Conservation (phyloP, 768 basidiomycete species). For the Ramaria sp. region DNA sequence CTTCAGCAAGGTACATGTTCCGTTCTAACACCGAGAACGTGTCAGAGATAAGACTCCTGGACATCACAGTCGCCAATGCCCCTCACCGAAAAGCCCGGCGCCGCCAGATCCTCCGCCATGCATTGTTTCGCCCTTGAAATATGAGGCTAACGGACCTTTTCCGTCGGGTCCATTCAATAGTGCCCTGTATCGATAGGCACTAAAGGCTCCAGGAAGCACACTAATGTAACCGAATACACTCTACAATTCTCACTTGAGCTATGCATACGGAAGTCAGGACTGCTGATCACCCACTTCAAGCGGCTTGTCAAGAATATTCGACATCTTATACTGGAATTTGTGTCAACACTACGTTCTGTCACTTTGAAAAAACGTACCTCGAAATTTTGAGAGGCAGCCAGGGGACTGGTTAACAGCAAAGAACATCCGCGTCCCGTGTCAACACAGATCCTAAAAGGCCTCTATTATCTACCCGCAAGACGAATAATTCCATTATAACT, state of each 20-base stretch:
- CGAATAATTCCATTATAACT: constrained; percentile 12
- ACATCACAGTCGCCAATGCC: neutral
- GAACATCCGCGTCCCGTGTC: constrained; percentile 67
- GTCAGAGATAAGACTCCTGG: neutral
- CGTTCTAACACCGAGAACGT: constrained; percentile 35
- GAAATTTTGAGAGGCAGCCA: constrained; percentile 93
- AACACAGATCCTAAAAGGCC: constrained; percentile 55
- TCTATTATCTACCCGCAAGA: neutral
- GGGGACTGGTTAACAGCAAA: constrained; percentile 59
- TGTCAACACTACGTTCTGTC: neutral
- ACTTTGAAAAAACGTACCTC: constrained; percentile 35
- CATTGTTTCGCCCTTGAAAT: constrained; percentile 90
- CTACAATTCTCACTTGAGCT: constrained; percentile 18
- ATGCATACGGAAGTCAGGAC: neutral
- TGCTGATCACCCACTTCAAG: constrained; percentile 52
- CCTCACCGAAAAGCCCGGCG: constrained; percentile 56
- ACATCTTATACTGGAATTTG: constrained; percentile 73
- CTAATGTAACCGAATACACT: constrained; percentile 83
- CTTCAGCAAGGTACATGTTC: constrained; percentile 86
- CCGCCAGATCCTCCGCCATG: constrained; percentile 47
- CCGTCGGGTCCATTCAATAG: constrained; percentile 80
- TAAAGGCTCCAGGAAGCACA: constrained; percentile 87
- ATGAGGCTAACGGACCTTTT: constrained; percentile 81
- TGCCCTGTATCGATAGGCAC: constrained; percentile 84
- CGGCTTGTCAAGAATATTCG: constrained; percentile 92